phyloP scores from a whole-genome alignment of 139 green algal genomes.

The Coelastrella sp. region DNA sequence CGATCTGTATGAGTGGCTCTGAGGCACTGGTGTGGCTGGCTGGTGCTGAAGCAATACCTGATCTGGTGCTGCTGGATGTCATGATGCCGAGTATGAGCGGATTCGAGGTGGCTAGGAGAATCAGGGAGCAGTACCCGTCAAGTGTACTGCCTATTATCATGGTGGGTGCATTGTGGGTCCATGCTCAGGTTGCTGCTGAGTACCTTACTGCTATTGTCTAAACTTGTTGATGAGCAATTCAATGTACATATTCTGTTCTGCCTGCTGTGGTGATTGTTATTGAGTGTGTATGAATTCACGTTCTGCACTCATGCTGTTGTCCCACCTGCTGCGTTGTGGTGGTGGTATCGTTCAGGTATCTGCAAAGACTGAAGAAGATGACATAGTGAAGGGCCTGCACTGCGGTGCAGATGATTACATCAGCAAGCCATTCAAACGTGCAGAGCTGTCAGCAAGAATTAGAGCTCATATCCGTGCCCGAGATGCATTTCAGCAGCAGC shows the following conservation, averaged over 20 bases:
- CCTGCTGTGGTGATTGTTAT: too few relatives aligned
- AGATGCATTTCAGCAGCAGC: slow-evolving; percentile 51
- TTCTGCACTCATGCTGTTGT: too few relatives aligned
- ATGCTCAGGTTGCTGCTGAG: background rate
- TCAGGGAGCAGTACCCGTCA: slow-evolving; percentile 61
- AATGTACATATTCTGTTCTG: too few relatives aligned
- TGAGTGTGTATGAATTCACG: too few relatives aligned
- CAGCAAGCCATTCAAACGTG: slow-evolving; percentile 74
- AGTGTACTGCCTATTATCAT: slow-evolving; percentile 81
- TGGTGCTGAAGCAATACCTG: slow-evolving; percentile 51
- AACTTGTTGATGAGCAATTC: too few relatives aligned
- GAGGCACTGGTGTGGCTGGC: slow-evolving; percentile 36
- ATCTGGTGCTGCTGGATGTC: slow-evolving; percentile 81
- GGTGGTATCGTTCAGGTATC: slow-evolving; percentile 52
- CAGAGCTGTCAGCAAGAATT: slow-evolving; percentile 74
- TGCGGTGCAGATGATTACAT: slow-evolving; percentile 78
- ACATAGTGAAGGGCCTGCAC: slow-evolving; percentile 75
- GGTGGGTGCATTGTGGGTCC: slow-evolving; percentile 41
- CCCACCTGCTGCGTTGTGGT: too few relatives aligned
- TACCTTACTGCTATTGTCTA: background rate
- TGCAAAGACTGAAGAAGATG: slow-evolving; percentile 76
- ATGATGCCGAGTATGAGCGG: slow-evolving; percentile 86
- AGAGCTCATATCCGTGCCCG: slow-evolving; percentile 66
- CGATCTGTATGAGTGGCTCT: slow-evolving; percentile 55
- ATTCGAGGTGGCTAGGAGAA: slow-evolving; percentile 59